Evolutionary conservation across 768 basidiomycete genomes (phyloP).

Genomic region (Lactarius psammicola): DNA sequence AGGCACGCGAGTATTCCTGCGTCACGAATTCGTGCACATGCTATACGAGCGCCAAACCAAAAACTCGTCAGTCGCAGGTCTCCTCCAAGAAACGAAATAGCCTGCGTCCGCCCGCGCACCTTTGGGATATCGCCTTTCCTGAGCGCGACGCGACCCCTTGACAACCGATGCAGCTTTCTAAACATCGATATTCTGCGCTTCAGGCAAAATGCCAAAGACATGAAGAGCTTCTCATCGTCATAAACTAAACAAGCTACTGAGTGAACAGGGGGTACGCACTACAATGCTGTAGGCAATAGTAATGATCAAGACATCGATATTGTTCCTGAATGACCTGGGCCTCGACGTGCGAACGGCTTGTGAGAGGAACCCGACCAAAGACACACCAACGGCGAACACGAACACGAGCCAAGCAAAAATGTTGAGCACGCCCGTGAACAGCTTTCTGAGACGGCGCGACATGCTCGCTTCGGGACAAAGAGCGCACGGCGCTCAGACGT

Average conservation of each 20-base stretch:
- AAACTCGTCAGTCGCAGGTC: no score
- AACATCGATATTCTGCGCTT: slow-evolving; percentile 70
- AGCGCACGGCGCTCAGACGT: slow-evolving; percentile 3
- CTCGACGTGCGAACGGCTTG: slow-evolving; percentile 71
- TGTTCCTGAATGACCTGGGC: slow-evolving; percentile 51
- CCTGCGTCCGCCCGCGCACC: no score
- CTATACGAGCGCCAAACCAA: no score
- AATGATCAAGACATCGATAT: slow-evolving; percentile 68
- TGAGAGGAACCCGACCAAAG: slow-evolving; percentile 61
- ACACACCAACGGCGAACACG: slow-evolving; percentile 52
- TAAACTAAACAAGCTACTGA: background rate
- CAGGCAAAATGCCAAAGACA: slow-evolving; percentile 59
- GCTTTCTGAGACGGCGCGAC: slow-evolving; percentile 17
- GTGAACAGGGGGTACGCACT: slow-evolving; percentile 43
- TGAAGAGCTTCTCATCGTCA: slow-evolving; percentile 43
- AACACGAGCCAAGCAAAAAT: slow-evolving; percentile 35
- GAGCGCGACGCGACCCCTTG: slow-evolving; percentile 56
- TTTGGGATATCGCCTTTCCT: slow-evolving; percentile 57
- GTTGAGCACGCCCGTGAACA: slow-evolving; percentile 35
- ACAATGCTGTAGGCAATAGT: slow-evolving; percentile 68
- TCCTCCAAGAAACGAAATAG: no score
- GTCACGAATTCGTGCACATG: slow-evolving; percentile 63
- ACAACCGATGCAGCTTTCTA: slow-evolving; percentile 61
- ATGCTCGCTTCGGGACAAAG: slow-evolving; percentile 8
- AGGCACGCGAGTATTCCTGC: slow-evolving; percentile 74